Conservation (phyloP, 306 rosid genomes). For the Vicia faba region DNA sequence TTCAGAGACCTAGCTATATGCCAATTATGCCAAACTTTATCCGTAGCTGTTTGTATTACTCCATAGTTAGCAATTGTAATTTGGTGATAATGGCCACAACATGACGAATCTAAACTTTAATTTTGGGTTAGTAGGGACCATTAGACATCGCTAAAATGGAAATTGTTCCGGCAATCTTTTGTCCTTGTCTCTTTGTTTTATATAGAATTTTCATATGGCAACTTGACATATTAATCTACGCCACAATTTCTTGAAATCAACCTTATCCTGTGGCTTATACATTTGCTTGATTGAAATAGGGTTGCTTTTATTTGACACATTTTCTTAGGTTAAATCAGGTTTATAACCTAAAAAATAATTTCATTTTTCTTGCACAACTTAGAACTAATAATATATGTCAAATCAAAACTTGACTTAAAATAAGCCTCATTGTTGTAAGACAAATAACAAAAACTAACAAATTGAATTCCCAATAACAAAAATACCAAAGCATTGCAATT, state of each 20-base stretch:
- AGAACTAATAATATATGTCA: too few species aligned
- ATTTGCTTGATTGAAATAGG: slow-evolving; percentile 30
- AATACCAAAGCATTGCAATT: slow-evolving; percentile 15
- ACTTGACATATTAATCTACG: slow-evolving; percentile 40
- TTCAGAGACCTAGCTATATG: neutral
- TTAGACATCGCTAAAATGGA: slow-evolving; percentile 25
- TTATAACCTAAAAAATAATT: too few species aligned
- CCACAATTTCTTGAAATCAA: slow-evolving; percentile 38
- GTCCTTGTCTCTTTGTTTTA: slow-evolving; percentile 36
- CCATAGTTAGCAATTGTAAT: slow-evolving; percentile 7
- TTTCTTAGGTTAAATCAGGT: neutral
- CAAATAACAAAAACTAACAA: neutral
- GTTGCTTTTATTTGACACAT: neutral
- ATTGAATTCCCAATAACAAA: neutral
- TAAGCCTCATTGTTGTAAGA: neutral
- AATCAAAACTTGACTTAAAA: too few species aligned
- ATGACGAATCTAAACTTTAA: slow-evolving; percentile 44
- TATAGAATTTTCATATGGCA: slow-evolving; percentile 12
- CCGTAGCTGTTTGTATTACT: slow-evolving; percentile 25
- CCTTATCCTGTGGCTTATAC: slow-evolving; percentile 20
- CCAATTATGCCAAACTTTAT: neutral
- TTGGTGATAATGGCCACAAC: slow-evolving; percentile 33
- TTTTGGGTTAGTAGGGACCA: slow-evolving; percentile 37
- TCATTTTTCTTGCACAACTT: neutral
- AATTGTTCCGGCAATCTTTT: slow-evolving; percentile 31